Percentiles rank a stretch among this genome's conserved stretches.
phyloP scores from a whole-genome alignment of 2,329 filamentous ascomycete species.

The Xylaria polymorpha region DNA sequence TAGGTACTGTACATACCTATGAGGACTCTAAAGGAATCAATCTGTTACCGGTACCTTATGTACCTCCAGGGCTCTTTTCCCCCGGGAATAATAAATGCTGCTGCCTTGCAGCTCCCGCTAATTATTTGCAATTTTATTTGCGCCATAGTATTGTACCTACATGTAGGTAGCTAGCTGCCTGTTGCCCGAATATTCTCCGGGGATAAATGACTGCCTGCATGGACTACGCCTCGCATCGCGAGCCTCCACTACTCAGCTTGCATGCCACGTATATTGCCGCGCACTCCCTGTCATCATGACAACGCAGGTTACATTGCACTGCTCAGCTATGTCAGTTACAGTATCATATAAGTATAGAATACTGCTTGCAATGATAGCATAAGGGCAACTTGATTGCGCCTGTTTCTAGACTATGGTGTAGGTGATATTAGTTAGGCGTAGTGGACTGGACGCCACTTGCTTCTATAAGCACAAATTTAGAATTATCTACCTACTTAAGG shows the following conservation, averaged over 20 bases:
- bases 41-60: too few relatives aligned
- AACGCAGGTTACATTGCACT: neutral
- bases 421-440: neutral
- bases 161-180: neutral
- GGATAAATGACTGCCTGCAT: neutral
- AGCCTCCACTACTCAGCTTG: conserved; percentile 19
- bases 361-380: neutral
- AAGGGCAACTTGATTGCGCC: neutral
- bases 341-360: neutral
- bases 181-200: neutral
- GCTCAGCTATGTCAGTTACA: neutral
- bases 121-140: neutral
- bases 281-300: conserved; percentile 19
- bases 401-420: neutral
- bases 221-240: neutral
- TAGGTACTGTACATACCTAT: too few relatives aligned
- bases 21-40: neutral
- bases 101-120: neutral
- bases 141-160: neutral
- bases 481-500: neutral
- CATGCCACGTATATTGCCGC: conserved; percentile 35
- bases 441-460: neutral
- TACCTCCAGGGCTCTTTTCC: neutral
- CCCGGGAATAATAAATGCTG: neutral
- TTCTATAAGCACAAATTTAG: neutral